Percentiles rank a stretch among this genome's conserved stretches.
Evolutionary conservation across 1,284 basidiomycete species (phyloP).

Genomic region (Mrakiaceae sp.): DNA sequence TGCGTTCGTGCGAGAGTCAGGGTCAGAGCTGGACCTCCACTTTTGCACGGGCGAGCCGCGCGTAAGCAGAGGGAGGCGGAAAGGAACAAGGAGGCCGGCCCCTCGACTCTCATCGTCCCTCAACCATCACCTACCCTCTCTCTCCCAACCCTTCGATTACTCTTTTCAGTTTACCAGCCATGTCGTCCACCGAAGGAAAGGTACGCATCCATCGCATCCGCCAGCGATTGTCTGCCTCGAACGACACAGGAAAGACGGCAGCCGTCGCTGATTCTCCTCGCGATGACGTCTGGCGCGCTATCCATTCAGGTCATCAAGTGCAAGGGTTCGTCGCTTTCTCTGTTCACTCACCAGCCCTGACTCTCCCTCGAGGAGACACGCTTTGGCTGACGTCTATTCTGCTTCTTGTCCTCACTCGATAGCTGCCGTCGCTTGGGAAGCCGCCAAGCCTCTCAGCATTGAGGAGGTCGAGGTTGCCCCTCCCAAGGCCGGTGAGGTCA

Average conservation of each 20-base stretch:
- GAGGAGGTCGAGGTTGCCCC: constrained; percentile 91
- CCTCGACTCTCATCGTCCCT: too few species aligned
- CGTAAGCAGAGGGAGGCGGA: too few species aligned
- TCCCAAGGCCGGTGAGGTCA: constrained; percentile 79
- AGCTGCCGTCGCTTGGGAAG: constrained; percentile 93
- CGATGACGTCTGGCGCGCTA: background rate
- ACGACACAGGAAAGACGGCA: background rate
- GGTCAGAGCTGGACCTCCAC: too few species aligned
- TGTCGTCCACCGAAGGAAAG: constrained; percentile 27
- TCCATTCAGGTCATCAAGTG: constrained; percentile 57
- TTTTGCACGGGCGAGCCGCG: too few species aligned
- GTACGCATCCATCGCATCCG: constrained; percentile 13
- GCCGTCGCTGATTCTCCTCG: background rate
- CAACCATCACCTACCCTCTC: background rate
- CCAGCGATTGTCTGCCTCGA: too few species aligned
- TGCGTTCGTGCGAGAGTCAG: too few species aligned
- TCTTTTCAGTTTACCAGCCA: background rate
- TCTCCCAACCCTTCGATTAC: background rate
- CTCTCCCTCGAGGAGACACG: too few species aligned
- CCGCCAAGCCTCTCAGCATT: constrained; percentile 74
- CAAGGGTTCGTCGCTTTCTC: constrained; percentile 40
- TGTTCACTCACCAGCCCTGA: background rate
- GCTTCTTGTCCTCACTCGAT: background rate
- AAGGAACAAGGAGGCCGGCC: too few species aligned
- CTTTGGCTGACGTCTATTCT: too few species aligned